These are phyloP conservation scores for Hemileia vastatrix DNA, from an alignment of 1,284 basidiomycete genomes.

Conservation along the genomic window DNA sequence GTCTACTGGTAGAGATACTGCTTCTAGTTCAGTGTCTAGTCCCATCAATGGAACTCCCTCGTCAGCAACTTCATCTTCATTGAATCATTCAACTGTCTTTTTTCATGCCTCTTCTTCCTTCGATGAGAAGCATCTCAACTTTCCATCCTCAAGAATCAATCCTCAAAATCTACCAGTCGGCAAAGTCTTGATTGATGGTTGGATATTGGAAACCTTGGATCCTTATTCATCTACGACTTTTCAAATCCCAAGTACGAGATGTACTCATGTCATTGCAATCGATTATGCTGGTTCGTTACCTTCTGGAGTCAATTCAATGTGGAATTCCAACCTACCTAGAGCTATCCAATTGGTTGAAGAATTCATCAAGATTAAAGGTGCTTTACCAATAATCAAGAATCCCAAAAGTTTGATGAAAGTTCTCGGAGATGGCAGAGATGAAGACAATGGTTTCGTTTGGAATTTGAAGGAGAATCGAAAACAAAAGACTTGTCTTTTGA, in stretches of 20 bases:
- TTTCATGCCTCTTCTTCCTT: constrained; percentile 46
- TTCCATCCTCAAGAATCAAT: constrained; percentile 64
- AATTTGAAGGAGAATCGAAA: constrained; percentile 1
- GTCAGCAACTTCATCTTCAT: constrained; percentile 46
- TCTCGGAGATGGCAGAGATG: constrained; percentile 38
- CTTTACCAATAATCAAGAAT: constrained; percentile 30
- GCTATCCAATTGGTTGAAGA: constrained; percentile 40
- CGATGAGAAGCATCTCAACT: constrained; percentile 42
- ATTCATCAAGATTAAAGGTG: constrained; percentile 33
- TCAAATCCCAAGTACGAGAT: constrained; percentile 83
- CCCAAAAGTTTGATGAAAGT: constrained; percentile 36
- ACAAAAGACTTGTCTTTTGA: not conserved
- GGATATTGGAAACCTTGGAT: constrained; percentile 91
- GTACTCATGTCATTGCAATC: constrained; percentile 73
- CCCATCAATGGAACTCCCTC: constrained; percentile 21
- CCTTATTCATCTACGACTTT: constrained; percentile 92
- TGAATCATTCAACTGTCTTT: constrained; percentile 45
- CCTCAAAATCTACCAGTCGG: constrained; percentile 64
- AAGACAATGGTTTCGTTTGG: constrained; percentile 28
- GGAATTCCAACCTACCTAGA: constrained; percentile 55
- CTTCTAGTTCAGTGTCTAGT: constrained; percentile 1
- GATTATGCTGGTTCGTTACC: constrained; percentile 84
- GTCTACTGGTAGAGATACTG: no score
- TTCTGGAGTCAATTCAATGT: constrained; percentile 71
- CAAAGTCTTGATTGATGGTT: constrained; percentile 77